Conservation (phyloP, 306 rosid genomes). For the Cucurbita pepo region DNA sequence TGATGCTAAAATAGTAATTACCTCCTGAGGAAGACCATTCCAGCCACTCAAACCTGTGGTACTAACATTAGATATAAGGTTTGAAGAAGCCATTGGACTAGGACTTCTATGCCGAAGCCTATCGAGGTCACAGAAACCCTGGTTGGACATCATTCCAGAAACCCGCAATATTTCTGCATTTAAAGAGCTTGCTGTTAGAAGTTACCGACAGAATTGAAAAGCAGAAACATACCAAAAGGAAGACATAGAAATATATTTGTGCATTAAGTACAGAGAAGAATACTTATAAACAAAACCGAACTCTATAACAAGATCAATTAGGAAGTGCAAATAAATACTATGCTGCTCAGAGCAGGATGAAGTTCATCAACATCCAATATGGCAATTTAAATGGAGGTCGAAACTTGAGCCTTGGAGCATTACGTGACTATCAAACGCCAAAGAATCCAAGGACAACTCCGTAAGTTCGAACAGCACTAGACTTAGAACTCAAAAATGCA, state of each 20-base stretch:
- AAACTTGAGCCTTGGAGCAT: neutral
- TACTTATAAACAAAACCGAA: neutral
- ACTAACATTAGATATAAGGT: conserved; percentile 61
- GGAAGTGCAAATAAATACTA: neutral
- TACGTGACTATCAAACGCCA: neutral
- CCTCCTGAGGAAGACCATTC: conserved; percentile 91
- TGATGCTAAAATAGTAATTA: conserved; percentile 9
- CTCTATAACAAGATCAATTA: neutral
- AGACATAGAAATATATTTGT: neutral
- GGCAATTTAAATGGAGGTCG: neutral
- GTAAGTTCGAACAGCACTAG: neutral
- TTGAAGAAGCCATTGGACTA: conserved; percentile 97
- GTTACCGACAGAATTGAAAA: neutral
- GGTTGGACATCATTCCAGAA: conserved; percentile 96
- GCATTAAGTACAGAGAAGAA: neutral
- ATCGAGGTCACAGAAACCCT: conserved; percentile 90
- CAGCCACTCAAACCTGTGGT: conserved; percentile 75
- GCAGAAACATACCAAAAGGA: neutral
- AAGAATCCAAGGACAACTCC: neutral
- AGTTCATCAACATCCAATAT: neutral
- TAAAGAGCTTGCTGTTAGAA: neutral
- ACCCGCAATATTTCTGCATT: conserved; percentile 84
- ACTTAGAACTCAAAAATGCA: neutral
- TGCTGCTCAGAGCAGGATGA: neutral
- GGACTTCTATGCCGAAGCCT: conserved; percentile 96